Conservation (phyloP, 1,284 basidiomycete species). For the Rhodotorula sp. region DNA sequence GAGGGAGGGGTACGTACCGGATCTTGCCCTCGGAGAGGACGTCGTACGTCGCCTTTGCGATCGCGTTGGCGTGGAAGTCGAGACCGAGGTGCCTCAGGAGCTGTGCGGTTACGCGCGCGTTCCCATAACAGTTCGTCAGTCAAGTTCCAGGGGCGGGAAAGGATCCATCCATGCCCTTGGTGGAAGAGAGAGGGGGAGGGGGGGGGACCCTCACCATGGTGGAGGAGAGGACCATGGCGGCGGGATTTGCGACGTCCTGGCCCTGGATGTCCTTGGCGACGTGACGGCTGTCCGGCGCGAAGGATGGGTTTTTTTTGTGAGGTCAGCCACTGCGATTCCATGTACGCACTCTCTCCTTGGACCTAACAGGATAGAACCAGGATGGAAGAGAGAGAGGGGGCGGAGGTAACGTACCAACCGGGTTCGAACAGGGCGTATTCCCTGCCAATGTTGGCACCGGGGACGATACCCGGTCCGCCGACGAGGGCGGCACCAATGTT, state of each 20-base stretch:
- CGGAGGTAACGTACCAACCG: slow-evolving; percentile 59
- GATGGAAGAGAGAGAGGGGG: too few relatives aligned
- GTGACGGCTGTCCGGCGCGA: slow-evolving; percentile 61
- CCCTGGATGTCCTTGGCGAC: slow-evolving; percentile 58
- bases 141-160: neutral
- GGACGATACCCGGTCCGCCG: slow-evolving; percentile 95
- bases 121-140: neutral
- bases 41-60: slow-evolving; percentile 88
- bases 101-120: neutral
- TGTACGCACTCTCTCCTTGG: too few relatives aligned
- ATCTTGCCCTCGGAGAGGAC: slow-evolving; percentile 83
- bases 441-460: slow-evolving; percentile 95
- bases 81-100: slow-evolving; percentile 57
- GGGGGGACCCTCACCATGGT: slow-evolving; percentile 99
- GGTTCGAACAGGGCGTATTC: slow-evolving; percentile 99
- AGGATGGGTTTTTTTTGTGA: neutral
- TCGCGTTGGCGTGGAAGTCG: slow-evolving; percentile 89
- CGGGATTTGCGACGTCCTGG: slow-evolving; percentile 73
- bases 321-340: too few relatives aligned
- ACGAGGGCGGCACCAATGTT: slow-evolving; percentile 99
- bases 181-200: slow-evolving; percentile 81
- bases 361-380: too few relatives aligned
- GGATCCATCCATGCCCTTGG: slow-evolving; percentile 55
- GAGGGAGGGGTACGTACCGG: neutral
- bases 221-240: slow-evolving; percentile 94